Evolutionary conservation across 257 asterid genomes (phyloP).

Genomic region (Mitragyna speciosa): DNA sequence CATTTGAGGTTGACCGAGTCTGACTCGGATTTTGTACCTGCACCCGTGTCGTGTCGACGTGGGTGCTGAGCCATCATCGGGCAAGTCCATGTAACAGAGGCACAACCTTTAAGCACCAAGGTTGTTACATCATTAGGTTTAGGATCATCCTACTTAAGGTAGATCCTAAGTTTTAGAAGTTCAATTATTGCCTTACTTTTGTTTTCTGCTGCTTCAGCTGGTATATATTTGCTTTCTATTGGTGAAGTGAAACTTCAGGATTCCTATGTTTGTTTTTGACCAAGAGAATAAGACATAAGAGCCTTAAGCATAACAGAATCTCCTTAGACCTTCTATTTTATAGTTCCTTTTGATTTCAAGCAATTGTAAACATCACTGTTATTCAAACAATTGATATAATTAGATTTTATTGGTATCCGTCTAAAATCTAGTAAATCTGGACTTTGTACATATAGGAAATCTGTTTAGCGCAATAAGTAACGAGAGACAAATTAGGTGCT

Average conservation of each 20-base stretch:
- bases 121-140: not conserved
- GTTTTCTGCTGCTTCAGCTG: not conserved
- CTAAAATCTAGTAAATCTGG: not conserved
- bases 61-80: too few species aligned
- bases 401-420: not conserved
- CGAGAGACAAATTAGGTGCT: too few species aligned
- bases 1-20: too few species aligned
- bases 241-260: not conserved
- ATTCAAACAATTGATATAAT: too few species aligned
- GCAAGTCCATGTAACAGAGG: too few species aligned
- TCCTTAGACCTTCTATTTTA: not conserved
- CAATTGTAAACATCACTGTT: not conserved
- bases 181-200: not conserved
- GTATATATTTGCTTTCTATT: not conserved
- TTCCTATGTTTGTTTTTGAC: too few species aligned
- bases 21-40: too few species aligned
- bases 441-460: not conserved
- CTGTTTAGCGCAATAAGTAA: not conserved
- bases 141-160: not conserved
- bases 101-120: not conserved
- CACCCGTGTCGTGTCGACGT: too few species aligned
- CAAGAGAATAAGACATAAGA: not conserved
- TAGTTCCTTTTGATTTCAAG: too few species aligned
- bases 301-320: not conserved
- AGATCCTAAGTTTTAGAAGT: not conserved